These are phyloP conservation scores for Penicillium sp. DNA, from an alignment of 2,329 filamentous ascomycete genomes.

Conservation along the genomic window DNA sequence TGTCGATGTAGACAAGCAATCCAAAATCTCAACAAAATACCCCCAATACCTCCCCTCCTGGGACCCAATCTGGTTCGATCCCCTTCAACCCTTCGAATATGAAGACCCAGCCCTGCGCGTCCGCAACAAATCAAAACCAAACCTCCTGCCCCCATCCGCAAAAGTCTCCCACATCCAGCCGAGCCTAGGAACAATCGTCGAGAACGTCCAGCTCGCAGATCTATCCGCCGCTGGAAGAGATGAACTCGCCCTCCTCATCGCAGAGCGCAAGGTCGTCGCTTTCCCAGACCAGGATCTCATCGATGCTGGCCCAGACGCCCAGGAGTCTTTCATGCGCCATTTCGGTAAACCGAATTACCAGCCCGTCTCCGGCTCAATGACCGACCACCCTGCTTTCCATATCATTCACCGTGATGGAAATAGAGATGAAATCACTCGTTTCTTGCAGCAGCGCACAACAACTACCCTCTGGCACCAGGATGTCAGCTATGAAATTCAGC, in stretches of 20 bases:
- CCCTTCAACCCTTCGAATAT: conserved; percentile 47
- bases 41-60: conserved; percentile 50
- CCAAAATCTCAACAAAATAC: conserved; percentile 42
- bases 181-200: conserved; percentile 43
- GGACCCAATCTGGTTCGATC: conserved; percentile 50
- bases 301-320: conserved; percentile 44
- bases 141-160: conserved; percentile 33
- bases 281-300: conserved; percentile 55
- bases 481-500: conserved; percentile 51
- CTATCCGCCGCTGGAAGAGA: conserved; percentile 51
- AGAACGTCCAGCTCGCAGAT: conserved; percentile 50
- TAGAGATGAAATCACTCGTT: conserved; percentile 44
- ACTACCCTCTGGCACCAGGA: conserved; percentile 53
- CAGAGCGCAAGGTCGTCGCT: conserved; percentile 60
- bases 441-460: conserved; percentile 46
- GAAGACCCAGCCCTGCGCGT: conserved; percentile 49
- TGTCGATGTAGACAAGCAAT: conserved; percentile 41
- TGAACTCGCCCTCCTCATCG: conserved; percentile 63
- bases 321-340: conserved; percentile 47
- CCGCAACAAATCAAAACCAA: conserved; percentile 41
- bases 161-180: conserved; percentile 45
- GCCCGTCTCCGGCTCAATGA: conserved; percentile 45
- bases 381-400: conserved; percentile 47
- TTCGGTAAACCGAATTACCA: conserved; percentile 50
- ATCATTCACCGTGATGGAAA: conserved; percentile 50